Base-by-base conservation (phyloP, 164 flowering plant species). In the Buxus sempervirens region DNA sequence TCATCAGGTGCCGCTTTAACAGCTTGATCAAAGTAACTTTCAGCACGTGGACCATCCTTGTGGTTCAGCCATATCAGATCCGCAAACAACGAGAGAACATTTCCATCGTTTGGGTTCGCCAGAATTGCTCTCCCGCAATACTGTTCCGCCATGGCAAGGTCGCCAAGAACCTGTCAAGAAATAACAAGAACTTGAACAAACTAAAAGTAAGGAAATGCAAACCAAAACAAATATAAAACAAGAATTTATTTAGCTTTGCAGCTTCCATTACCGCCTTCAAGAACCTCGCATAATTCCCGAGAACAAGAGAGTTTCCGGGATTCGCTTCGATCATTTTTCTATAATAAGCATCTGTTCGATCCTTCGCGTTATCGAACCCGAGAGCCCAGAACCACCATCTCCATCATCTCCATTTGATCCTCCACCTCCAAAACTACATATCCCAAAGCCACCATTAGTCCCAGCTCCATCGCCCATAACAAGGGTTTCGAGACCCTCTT, bases 221-320 rank as follows among this genome's bases (percentile, higher is more conserved):
- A n/a, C n/a, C n/a, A n/a, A n/a, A n/a, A 18, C 58, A 55, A 12
- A 5, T 3, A 20, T n/a, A 18, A 55, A n/a, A 23, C 45, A 5
- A 41, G n/a, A 55, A 55, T 55, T 20, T 1, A 0, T 20, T 18
- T 9, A 21, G n/a, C 21, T 55, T 12, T 18, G 9, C 3, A 21
- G 10, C 13, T 8, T 21, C 21, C 23, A 9, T n/a, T 72, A 88
- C 92, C 85, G 86, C 85, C 73, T 85, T 88, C 45, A 86, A 76
- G 77, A 78, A 88, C 60, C 51, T 76, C 21, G 92, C 88, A 65
- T 86, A 88, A 65, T 88, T 88, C 41, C 83, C 73, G 9, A 86
- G 80, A 5, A 88, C 69, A 32, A 86, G 78, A 19, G 82, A 23
- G 61, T 82, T 79, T 13, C 78, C 82, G 0, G 92, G 92, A 63